Percentiles rank a stretch among this genome's conserved stretches.
Conservation (phyloP, 1,284 basidiomycete genomes). For the Xerocomus alliaceus region DNA sequence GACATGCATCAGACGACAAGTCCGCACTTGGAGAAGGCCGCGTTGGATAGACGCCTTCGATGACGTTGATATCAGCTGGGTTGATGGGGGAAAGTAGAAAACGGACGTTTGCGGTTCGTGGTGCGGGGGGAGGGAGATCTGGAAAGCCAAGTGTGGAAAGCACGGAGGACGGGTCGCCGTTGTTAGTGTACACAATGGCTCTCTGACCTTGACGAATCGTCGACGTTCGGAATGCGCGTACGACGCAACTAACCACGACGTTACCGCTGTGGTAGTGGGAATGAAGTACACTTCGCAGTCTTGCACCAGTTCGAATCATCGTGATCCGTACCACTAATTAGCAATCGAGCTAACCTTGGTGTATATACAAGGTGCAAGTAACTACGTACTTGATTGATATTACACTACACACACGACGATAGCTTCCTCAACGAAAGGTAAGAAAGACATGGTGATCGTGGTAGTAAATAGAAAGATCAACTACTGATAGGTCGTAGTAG, state of each 20-base stretch:
- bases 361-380: too few species aligned
- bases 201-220: constrained; percentile 48
- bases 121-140: constrained; percentile 57
- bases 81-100: constrained; percentile 83
- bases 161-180: constrained; percentile 67
- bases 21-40: constrained; percentile 57
- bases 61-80: constrained; percentile 80
- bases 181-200: constrained; percentile 67
- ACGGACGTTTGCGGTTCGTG: constrained; percentile 66
- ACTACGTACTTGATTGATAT: too few species aligned
- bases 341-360: too few species aligned
- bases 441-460: background rate
- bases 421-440: too few species aligned
- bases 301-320: constrained; percentile 10
- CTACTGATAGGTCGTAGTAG: constrained; percentile 6
- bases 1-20: constrained; percentile 43
- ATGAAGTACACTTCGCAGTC: background rate
- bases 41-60: constrained; percentile 82
- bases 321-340: background rate
- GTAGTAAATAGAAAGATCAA: background rate
- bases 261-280: background rate
- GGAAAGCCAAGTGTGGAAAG: constrained; percentile 61
- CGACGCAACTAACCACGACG: background rate
- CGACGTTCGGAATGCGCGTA: constrained; percentile 34
- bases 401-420: too few species aligned